Conservation (phyloP, 2,329 filamentous ascomycete genomes). For the Beauveria varroae region DNA sequence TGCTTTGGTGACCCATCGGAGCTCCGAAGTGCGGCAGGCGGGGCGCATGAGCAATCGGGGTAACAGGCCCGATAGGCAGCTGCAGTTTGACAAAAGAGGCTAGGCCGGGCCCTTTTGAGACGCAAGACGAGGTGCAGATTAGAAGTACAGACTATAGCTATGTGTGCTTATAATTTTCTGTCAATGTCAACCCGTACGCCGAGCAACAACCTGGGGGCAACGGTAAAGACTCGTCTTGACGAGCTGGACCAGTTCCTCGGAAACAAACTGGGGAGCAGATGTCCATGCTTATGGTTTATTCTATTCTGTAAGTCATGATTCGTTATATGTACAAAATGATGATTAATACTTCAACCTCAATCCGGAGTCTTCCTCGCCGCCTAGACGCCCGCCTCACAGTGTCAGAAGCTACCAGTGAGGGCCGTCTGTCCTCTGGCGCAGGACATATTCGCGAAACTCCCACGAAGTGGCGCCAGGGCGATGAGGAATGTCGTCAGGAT, state of each 20-base stretch:
- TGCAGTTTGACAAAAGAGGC: neutral
- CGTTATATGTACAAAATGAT: neutral
- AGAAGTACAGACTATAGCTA: neutral
- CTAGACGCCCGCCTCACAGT: too few relatives aligned
- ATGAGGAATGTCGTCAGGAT: too few relatives aligned
- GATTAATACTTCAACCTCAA: neutral
- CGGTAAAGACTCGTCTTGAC: too few relatives aligned
- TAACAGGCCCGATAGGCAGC: neutral
- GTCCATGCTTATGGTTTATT: neutral
- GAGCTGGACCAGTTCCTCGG: neutral
- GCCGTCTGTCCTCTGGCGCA: too few relatives aligned
- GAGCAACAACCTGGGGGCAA: too few relatives aligned
- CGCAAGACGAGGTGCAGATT: neutral
- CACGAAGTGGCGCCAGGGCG: too few relatives aligned
- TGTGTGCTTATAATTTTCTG: neutral
- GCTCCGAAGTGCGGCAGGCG: neutral
- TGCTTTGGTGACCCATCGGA: neutral
- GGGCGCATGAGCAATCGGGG: neutral
- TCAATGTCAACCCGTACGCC: neutral
- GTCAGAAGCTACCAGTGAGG: neutral
- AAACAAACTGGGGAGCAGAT: neutral
- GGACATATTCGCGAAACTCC: too few relatives aligned
- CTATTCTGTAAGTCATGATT: neutral
- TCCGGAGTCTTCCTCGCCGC: neutral
- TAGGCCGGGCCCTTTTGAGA: neutral